Base-by-base conservation (phyloP, 2,329 filamentous ascomycete species). In the Trichophyton simii region DNA sequence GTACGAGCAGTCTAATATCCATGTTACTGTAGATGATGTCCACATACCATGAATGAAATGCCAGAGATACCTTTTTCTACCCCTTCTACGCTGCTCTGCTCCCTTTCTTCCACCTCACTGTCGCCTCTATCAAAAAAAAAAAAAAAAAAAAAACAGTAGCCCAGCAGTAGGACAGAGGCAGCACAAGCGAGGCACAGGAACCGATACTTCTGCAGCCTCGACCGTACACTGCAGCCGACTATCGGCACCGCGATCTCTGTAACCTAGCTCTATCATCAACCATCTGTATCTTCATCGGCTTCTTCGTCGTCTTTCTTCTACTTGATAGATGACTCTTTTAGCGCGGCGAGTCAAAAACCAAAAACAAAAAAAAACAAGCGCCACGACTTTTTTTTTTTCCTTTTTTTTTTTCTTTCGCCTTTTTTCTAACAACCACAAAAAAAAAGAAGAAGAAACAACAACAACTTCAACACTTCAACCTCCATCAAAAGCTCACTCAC, bases 1-100 rank as follows among this genome's bases (percentile, higher is more conserved):
- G n/a, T 61, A 36, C 44, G 15, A 11, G 25, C 20, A 25, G 25
- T 36, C 38, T 52, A 38, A 59, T 46, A 59, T 59, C 57, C 57
- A 42, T 46, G 31, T 38, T 36, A 15, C 52, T 57, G 28, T 57
- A 57, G 28, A 38, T 57, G 54, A 18, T 57, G 31, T 25, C 20
- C 15, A 36, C 22, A 58, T 46, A 59, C 41, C 57, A 59, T 42
- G 31, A 36, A n/a, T 58, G 28, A 36, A 41, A 18, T 38, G 15
- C 31, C 34, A 41, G 34, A 34, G 18, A 57, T 57, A 57, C 41
- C 41, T n/a, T 7, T 7, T 5, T 44, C 41, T 44, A 44, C 15
- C 41, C 5, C 18, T 4, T 18, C 41, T 44, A n/a, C 9, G 34
- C 11, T 13, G 9, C 34, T 38, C 34, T 38, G 8, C 11, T 38